Evolutionary conservation across 176 grass and related monocot species (phyloP).

Genomic region (Eragrostis nindensis): DNA sequence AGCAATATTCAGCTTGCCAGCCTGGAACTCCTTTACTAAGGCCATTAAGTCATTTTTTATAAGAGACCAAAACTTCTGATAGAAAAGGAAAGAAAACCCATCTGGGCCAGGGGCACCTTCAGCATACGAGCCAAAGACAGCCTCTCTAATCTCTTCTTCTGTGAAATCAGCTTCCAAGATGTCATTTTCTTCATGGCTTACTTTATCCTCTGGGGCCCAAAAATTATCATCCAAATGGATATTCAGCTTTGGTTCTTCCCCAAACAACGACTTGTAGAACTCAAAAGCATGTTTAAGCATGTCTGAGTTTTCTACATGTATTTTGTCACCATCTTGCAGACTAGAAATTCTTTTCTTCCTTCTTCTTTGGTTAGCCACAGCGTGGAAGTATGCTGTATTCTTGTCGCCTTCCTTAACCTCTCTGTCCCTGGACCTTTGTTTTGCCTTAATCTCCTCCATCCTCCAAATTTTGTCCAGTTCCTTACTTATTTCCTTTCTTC

Average conservation of each 20-base stretch:
- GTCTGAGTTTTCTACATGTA: rapidly evolving
- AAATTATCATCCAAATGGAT: not conserved
- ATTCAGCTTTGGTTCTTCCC: not conserved
- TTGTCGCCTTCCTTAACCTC: not conserved
- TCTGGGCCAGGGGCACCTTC: no score
- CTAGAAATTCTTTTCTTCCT: not conserved
- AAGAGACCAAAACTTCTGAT: no score
- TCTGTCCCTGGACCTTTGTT: no score
- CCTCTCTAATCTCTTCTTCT: not conserved
- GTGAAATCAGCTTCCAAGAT: not conserved
- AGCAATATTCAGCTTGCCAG: no score
- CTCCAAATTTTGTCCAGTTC: not conserved
- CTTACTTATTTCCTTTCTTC: no score
- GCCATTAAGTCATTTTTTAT: no score
- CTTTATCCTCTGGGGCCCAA: not conserved
- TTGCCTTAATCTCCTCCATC: not conserved
- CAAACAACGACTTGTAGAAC: not conserved
- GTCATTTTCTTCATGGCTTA: not conserved
- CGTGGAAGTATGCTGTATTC: not conserved
- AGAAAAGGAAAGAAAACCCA: no score
- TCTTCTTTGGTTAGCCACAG: not conserved
- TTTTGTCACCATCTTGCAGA: no score
- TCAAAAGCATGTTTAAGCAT: no score
- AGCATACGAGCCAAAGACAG: no score
- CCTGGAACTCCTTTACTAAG: no score